Conservation (phyloP, 148 eudicot genomes). For the Nepenthes gracilis region DNA sequence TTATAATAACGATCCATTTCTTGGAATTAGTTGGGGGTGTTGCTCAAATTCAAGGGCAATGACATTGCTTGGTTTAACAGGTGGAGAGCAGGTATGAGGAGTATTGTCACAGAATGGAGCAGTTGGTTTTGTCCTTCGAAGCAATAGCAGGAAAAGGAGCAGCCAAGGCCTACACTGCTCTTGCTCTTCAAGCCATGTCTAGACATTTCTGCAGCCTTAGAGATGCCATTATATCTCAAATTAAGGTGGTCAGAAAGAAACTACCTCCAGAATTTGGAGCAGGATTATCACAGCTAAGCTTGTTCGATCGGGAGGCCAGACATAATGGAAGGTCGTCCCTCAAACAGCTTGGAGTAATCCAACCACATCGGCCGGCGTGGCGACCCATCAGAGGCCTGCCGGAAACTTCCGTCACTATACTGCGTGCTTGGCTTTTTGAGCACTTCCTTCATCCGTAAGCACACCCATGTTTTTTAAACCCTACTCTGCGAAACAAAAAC, state of each 20-base stretch:
- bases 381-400: conserved; percentile 90
- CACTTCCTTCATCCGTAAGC: conserved; percentile 94
- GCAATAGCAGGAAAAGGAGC: conserved; percentile 65
- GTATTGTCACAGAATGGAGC: conserved; percentile 62
- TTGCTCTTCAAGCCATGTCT: conserved; percentile 90
- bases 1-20: too few relatives aligned
- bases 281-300: conserved; percentile 49
- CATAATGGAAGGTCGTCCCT: conserved; percentile 36
- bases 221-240: conserved; percentile 64
- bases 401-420: conserved; percentile 70
- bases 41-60: too few relatives aligned
- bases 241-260: conserved; percentile 30
- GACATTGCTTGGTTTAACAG: conserved; percentile 18
- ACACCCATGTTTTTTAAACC: background rate
- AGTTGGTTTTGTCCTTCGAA: conserved; percentile 61
- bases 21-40: too few relatives aligned
- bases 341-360: conserved; percentile 67
- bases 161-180: conserved; percentile 79
- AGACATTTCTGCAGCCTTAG: conserved; percentile 75
- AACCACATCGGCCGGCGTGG: conserved; percentile 58
- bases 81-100: conserved; percentile 79
- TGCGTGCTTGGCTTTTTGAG: conserved; percentile 88
- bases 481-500: background rate
- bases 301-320: conserved; percentile 38
- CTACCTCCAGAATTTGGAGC: conserved; percentile 30